These are phyloP conservation scores for Ichthyophthirius multifiliis DNA, from an alignment of 169 alveolate species.

Conservation along the genomic window DNA sequence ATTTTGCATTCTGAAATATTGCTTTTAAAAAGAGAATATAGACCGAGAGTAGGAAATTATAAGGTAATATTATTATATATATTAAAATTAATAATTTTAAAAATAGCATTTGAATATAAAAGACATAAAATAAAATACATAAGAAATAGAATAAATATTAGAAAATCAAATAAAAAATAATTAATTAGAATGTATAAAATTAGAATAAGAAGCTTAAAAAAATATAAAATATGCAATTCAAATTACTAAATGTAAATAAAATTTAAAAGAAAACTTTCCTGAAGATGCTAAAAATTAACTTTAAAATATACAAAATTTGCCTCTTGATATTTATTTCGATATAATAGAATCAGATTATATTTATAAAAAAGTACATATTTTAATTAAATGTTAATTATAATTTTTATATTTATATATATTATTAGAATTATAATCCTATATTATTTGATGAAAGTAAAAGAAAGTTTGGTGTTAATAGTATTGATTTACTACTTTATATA, in stretches of 20 bases:
- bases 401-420: no score
- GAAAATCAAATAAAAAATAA: background rate
- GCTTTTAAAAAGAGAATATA: conserved; percentile 5
- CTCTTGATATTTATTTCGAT: conserved; percentile 2
- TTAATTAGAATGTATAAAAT: background rate
- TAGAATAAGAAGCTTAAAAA: conserved; percentile 14
- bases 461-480: background rate
- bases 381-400: no score
- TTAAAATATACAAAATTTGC: background rate
- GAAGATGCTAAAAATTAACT: background rate
- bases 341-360: conserved; percentile 8
- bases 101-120: background rate
- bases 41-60: conserved; percentile 10
- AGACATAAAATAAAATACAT: background rate
- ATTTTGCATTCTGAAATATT: background rate
- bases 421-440: background rate
- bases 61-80: no score
- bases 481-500: background rate
- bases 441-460: conserved; percentile 1
- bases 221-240: background rate
- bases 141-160: conserved; percentile 5
- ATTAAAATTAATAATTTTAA: no score
- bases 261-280: background rate
- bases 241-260: background rate
- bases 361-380: background rate